These are phyloP conservation scores for Colletotrichum australisinense DNA, from an alignment of 2,329 filamentous ascomycete species.

Conservation along the genomic window DNA sequence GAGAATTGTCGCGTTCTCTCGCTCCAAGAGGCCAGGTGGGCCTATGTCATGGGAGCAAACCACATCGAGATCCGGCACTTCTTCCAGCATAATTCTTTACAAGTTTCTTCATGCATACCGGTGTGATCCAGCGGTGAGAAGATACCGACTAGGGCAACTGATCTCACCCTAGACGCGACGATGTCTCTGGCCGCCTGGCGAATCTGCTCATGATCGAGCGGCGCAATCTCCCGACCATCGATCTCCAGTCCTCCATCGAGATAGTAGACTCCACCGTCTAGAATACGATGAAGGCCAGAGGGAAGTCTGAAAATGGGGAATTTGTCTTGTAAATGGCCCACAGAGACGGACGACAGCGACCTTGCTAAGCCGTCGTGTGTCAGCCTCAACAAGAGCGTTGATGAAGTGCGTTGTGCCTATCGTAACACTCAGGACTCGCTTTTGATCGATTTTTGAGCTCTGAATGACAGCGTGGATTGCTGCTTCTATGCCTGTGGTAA, in stretches of 20 bases:
- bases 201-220: constrained; percentile 52
- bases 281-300: constrained; percentile 51
- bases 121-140: constrained; percentile 58
- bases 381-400: constrained; percentile 60
- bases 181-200: constrained; percentile 46
- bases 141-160: constrained; percentile 56
- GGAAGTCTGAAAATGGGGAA: constrained; percentile 61
- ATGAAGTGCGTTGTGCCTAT: constrained; percentile 64
- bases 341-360: constrained; percentile 60
- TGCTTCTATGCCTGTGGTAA: constrained; percentile 59
- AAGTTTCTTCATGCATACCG: constrained; percentile 55
- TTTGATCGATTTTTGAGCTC: constrained; percentile 49
- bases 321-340: constrained; percentile 55
- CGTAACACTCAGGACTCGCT: constrained; percentile 56
- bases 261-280: constrained; percentile 54
- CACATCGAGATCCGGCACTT: constrained; percentile 48
- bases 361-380: constrained; percentile 53
- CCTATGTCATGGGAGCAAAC: constrained; percentile 58
- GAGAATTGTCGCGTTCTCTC: constrained; percentile 66
- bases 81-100: constrained; percentile 50
- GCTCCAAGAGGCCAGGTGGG: constrained; percentile 54
- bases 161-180: constrained; percentile 46
- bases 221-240: constrained; percentile 57
- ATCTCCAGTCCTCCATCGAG: constrained; percentile 60
- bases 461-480: constrained; percentile 57